Base-by-base conservation (phyloP, 768 basidiomycete species). In the Lenzites betulinus region DNA sequence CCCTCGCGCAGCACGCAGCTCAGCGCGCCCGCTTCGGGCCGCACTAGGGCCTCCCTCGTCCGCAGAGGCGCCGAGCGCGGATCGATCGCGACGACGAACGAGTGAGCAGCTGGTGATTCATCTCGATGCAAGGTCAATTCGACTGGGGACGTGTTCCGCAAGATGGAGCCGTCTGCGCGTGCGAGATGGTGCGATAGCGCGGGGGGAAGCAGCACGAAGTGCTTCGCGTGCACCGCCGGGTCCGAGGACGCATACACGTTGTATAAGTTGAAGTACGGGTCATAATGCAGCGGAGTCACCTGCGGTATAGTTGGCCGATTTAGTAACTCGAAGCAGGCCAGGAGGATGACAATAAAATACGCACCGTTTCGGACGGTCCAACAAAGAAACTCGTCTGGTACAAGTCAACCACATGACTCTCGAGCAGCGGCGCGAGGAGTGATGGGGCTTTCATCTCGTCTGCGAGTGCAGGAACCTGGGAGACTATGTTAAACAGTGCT, bases 181-280 rank as follows among this genome's bases (percentile, higher is more conserved):
- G 46, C 20, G 35, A 70, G 50, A 25, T 43, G 13, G 8, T 52
- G 25, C 20, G 62, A 55, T 12, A 57, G 25, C 28, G 59, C 49
- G 15, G 69, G 69, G 23, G 67, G 67, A 20, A 70, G 33, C 15
- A 70, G 51, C 18, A 64, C 23, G 53, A 68, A 58, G 49, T 70
- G 69, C 52, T 70, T 70, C 6, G 58, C 69, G 51, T 64, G 60
- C 13, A 28, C 38, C 15, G 18, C 1, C 3, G 65, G 60, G 15
- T 56, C 56, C 6, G 69, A 65, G 6, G 67, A 62, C 20, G 69
- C 66, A 28, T 62, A 51, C 8, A 70, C 56, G 42, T 62, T 60
- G 63, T 65, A 68, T 0, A 67, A 51, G 60, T 70, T 70, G 54
- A 53, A 56, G 64, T 70, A 70, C 28, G 67, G 63, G 54, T 70